Evolutionary conservation across 1,139 yeast species (phyloP), one percentile per base, ranked within the genome.

Genomic region (Suhomyces choctaworum): DNA sequence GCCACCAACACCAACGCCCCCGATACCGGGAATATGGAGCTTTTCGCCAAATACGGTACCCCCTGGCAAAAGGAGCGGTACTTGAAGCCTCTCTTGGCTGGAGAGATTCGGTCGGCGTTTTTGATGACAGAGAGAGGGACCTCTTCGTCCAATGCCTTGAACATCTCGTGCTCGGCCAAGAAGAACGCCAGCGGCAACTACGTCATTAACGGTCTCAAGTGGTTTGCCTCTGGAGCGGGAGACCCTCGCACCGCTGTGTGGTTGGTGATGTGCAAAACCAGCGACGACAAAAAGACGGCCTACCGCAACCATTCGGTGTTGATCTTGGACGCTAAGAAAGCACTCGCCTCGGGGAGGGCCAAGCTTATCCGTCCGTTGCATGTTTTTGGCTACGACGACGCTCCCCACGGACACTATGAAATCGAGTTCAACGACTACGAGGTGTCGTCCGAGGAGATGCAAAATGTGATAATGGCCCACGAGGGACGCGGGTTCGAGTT

Each of bases 191-290:
- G 39, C n/a, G 78, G 78, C 3, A 69, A 76, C 45, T 78, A 70
- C 46, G 78, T 79, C 3, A 48, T 82, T 31, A 78, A 77, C 44
- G 89, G 89, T 8, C 70, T 78, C 44, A 82, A 82, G 53, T 82
- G 88, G 88, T 81, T 82, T 72, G 82, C 85, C 2, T 77, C 85
- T 0, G 87, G 87, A 19, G 87, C 86, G 23, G 87, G 85, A 14
- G 87, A 82, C 54, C 86, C 86, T 16, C 67, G 83, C 39, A 73
- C 80, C 54, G 50, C 65, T 22, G 76, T 73, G 32, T 77, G 85
- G 82, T 64, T 82, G 35, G 75, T 78, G n/a, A 79, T 82, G 83
- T 82, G 84, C 45, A 70, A 78, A 54, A 80, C 85, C 4, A 66
- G 70, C 40, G 50, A 60, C 29, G 48, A 55, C 12, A 46, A 66